Percentiles rank a stretch among this genome's conserved stretches.
These are phyloP conservation scores for Rosa multiflora DNA, from an alignment of 306 rosid species.

Conservation along the genomic window DNA sequence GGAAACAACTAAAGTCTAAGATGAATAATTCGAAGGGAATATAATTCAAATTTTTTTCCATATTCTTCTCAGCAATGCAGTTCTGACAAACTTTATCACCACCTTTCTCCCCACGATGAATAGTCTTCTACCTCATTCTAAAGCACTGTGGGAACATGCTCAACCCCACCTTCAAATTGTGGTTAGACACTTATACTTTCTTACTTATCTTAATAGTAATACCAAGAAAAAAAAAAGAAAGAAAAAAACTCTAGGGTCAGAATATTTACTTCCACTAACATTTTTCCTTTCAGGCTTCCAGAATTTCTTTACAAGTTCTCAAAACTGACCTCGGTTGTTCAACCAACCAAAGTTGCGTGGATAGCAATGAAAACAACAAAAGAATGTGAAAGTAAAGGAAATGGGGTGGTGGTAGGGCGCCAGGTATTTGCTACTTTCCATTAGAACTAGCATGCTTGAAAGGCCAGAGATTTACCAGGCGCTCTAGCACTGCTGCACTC, in stretches of 20 bases:
- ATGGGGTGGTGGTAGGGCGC: neutral
- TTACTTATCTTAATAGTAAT: neutral
- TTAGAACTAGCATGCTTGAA: conserved; percentile 55
- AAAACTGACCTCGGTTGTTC: conserved; percentile 33
- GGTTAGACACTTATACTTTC: neutral
- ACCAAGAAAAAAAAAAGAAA: neutral
- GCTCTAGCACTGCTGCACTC: conserved; percentile 80
- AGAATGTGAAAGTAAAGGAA: neutral
- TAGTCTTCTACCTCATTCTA: neutral
- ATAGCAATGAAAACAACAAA: neutral
- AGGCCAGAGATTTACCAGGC: conserved; percentile 95
- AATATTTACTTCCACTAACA: conserved; percentile 22
- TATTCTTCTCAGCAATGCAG: neutral
- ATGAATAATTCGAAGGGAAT: neutral
- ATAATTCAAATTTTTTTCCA: neutral
- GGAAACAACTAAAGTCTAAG: neutral
- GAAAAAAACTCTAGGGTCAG: neutral
- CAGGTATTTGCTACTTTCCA: conserved; percentile 42
- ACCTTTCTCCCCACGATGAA: neutral
- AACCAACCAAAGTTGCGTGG: conserved; percentile 12
- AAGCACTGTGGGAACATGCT: neutral
- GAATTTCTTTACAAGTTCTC: conserved; percentile 21
- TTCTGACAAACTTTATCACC: neutral
- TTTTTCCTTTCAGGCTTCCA: conserved; percentile 5
- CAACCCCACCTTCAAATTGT: neutral